Base-by-base conservation (phyloP, 2,329 filamentous ascomycete genomes). In the Immersiporthe knoxdaviesiana region DNA sequence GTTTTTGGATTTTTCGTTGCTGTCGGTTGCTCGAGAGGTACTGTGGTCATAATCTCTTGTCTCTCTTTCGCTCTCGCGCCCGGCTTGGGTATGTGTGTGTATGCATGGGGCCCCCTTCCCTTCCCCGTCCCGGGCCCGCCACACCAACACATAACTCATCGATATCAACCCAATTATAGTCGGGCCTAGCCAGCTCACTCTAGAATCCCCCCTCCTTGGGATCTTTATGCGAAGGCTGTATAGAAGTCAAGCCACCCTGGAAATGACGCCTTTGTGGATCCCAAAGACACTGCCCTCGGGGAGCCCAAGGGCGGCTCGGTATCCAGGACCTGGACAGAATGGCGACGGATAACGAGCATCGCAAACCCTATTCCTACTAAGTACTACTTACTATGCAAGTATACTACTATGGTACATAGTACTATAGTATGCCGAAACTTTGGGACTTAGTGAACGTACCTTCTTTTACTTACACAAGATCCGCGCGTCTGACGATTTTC, bases 131-230 rank as follows among this genome's bases (percentile, higher is more conserved):
- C 27, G 47, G 41, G 59, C 39, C 37, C 27, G 47, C 37, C 60
- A 61, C 37, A 35, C 37, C 54, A 54, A 47, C 44, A 68, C 68
- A n/a, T n/a, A 68, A 50, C 65, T 37, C 65, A 65, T 56, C 62
- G 24, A 65, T 70, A 68, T 63, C 60, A 30, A 24, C 12, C 35
- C 62, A 62, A 41, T 44, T 70, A 70, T 70, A 68, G 62, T 61
- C 61, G 24, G 37, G n/a, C 35, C 18, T 65, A 37, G 37, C 41
- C 50, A 63, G 24, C 65, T n/a, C 52, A 21, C 24, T 32, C 24
- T 30, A 32, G 27, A 56, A 7, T 7, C 18, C 37, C 66, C 68
- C 66, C n/a, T n/a, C 65, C 56, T 50, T 39, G 32, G 52, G 30
- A 65, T 14, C 39, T 65, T 70, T 47, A 70, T 70, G 68, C 68